phyloP scores from a whole-genome alignment of 2,329 filamentous ascomycete genomes.

The Mollisia scopiformis region DNA sequence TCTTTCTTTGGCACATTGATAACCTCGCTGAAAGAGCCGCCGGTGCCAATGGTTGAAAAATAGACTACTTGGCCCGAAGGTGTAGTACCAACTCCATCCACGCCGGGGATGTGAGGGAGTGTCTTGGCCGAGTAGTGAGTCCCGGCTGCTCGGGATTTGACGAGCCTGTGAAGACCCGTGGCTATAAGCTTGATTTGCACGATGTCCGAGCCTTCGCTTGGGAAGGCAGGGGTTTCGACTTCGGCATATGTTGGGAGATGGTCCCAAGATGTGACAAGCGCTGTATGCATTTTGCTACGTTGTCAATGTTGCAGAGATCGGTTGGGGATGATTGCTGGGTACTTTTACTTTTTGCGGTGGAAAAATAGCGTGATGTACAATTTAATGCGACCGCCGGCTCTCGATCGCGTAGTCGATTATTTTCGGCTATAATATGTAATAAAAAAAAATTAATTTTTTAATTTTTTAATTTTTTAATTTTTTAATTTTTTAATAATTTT shows the following conservation, averaged over 20 bases:
- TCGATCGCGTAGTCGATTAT: too few relatives aligned
- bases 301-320: too few relatives aligned
- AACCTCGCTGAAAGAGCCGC: conserved; percentile 49
- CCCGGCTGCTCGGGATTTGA: conserved; percentile 55
- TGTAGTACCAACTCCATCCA: conserved; percentile 54
- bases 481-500: too few relatives aligned
- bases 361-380: too few relatives aligned
- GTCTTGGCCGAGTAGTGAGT: conserved; percentile 54
- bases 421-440: too few relatives aligned
- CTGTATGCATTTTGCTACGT: conserved; percentile 39
- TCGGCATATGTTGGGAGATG: conserved; percentile 36
- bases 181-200: conserved; percentile 56
- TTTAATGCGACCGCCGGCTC: too few relatives aligned
- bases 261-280: conserved; percentile 45
- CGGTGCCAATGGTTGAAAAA: conserved; percentile 44
- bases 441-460: too few relatives aligned
- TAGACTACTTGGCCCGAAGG: conserved; percentile 53
- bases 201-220: conserved; percentile 37
- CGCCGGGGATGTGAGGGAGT: conserved; percentile 54
- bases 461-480: too few relatives aligned
- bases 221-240: conserved; percentile 40
- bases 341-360: too few relatives aligned
- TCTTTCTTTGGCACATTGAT: conserved; percentile 48
- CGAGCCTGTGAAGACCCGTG: conserved; percentile 54
- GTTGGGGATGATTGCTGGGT: too few relatives aligned